Evolutionary conservation across 306 rosid genomes (phyloP).

Genomic region (Gillenia trifoliata): DNA sequence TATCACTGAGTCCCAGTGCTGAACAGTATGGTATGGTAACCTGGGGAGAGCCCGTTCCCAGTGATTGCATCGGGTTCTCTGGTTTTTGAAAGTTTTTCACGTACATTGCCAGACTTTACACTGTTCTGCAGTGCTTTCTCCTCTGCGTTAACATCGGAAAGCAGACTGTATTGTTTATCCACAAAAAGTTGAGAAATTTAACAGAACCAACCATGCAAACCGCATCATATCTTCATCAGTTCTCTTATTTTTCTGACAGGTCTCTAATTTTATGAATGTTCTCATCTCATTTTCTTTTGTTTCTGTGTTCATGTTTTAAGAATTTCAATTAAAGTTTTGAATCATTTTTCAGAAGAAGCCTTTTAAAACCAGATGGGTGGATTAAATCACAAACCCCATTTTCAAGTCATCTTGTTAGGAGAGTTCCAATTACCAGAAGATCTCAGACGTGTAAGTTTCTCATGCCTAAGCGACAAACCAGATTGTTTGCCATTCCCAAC

Average conservation of each 20-base stretch:
- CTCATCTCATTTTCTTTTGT: neutral
- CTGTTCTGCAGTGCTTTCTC: neutral
- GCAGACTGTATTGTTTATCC: neutral
- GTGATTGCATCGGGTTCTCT: neutral
- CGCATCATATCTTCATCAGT: conserved; percentile 28
- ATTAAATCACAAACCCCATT: conserved; percentile 28
- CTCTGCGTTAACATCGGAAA: neutral
- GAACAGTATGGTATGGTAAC: neutral
- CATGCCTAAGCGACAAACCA: conserved; percentile 21
- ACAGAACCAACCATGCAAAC: conserved; percentile 30
- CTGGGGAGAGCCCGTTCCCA: neutral
- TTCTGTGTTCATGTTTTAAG: conserved; percentile 2
- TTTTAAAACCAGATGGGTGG: conserved; percentile 21
- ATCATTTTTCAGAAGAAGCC: conserved; percentile 42
- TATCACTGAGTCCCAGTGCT: neutral
- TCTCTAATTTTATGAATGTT: neutral
- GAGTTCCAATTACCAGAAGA: conserved; percentile 26
- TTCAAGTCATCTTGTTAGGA: conserved; percentile 26
- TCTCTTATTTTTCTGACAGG: conserved; percentile 31
- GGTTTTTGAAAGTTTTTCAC: neutral
- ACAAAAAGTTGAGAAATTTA: neutral
- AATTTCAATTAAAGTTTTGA: conserved; percentile 3
- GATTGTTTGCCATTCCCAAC: conserved; percentile 47
- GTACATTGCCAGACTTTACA: neutral
- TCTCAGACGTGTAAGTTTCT: conserved; percentile 23